Evolutionary conservation across 306 rosid genomes (phyloP).

Genomic region (Rosa rugosa): DNA sequence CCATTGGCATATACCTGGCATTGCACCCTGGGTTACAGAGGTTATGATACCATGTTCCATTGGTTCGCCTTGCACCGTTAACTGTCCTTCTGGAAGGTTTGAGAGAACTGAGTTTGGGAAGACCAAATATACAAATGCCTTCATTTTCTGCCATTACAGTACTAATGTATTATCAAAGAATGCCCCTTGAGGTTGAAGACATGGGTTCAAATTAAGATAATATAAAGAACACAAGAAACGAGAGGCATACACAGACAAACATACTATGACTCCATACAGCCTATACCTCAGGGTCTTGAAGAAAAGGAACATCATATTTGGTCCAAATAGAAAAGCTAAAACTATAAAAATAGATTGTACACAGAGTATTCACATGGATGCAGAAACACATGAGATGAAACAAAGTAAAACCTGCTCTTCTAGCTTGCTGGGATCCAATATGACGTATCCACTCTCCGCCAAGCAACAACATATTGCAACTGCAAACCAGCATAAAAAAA

Average conservation of each 20-base stretch:
- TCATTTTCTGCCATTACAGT: constrained; percentile 77
- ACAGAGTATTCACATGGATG: background rate
- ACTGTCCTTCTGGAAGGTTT: constrained; percentile 45
- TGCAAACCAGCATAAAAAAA: constrained; percentile 40
- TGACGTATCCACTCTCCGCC: constrained; percentile 53
- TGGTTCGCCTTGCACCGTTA: constrained; percentile 52
- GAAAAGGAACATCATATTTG: background rate
- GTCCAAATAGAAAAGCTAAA: background rate
- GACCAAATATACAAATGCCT: constrained; percentile 79
- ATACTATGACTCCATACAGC: background rate
- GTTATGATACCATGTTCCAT: constrained; percentile 77
- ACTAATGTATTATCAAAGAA: background rate
- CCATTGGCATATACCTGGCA: constrained; percentile 61
- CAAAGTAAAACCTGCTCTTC: constrained; percentile 71
- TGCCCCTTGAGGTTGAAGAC: background rate
- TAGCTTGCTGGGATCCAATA: constrained; percentile 83
- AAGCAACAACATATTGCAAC: constrained; percentile 90
- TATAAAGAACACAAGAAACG: background rate
- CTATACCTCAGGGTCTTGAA: background rate
- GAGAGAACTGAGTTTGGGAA: constrained; percentile 70
- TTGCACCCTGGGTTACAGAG: constrained; percentile 86
- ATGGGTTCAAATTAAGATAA: background rate
- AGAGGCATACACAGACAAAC: background rate
- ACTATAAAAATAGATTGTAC: background rate
- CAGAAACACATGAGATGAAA: background rate